phyloP scores from a whole-genome alignment of 2,329 filamentous ascomycete genomes.

The Pseudopithomyces maydicus region DNA sequence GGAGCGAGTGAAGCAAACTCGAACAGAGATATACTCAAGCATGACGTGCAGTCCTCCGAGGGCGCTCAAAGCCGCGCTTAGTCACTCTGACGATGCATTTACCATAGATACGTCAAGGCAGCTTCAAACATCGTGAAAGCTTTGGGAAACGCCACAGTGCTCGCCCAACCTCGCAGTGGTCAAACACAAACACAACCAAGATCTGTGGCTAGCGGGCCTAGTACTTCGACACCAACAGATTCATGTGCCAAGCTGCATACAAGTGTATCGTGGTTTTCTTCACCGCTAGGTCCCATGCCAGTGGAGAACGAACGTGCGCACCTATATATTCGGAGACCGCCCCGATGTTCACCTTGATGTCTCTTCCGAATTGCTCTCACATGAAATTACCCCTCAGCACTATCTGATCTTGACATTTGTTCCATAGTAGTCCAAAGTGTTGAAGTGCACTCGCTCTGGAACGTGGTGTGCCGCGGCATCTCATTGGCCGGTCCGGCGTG shows the following conservation, averaged over 20 bases:
- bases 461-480: constrained; percentile 25
- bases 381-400: constrained; percentile 5
- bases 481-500: constrained; percentile 30
- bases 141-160: too few species aligned
- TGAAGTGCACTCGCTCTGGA: constrained; percentile 27
- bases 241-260: constrained; percentile 14
- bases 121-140: too few species aligned
- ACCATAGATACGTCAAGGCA: too few species aligned
- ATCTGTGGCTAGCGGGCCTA: not conserved
- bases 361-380: constrained; percentile 5
- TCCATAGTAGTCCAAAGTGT: constrained; percentile 17
- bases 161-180: too few species aligned
- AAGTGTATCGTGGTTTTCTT: constrained; percentile 11
- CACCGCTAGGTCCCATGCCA: constrained; percentile 26
- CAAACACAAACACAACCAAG: not conserved
- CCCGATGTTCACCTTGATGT: constrained; percentile 2
- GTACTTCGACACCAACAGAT: not conserved
- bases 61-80: too few species aligned
- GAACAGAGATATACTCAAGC: too few species aligned
- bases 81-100: too few species aligned
- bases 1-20: too few species aligned
- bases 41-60: too few species aligned
- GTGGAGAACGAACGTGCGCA: constrained; percentile 24
- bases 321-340: constrained; percentile 19
- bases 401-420: constrained; percentile 10